Conservation (phyloP, 768 basidiomycete species). For the Suillus sp. region DNA sequence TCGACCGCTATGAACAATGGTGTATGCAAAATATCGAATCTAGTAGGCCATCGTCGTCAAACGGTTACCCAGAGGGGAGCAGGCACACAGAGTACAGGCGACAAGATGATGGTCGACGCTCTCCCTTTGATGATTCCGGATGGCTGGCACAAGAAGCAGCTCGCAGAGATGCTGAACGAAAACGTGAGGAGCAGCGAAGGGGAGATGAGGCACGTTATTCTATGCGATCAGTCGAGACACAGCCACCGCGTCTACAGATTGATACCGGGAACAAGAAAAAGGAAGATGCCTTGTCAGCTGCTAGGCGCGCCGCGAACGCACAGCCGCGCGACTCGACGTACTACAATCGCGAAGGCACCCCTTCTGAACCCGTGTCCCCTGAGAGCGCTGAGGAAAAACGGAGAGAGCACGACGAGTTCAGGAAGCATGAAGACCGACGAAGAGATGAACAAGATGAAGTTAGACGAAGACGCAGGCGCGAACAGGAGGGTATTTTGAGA, state of each 20-base stretch:
- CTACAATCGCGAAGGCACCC: conserved; percentile 20
- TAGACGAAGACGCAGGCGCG: conserved; percentile 46
- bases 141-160: conserved; percentile 34
- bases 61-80: conserved; percentile 17
- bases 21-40: conserved; percentile 42
- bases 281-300: conserved; percentile 31
- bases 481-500: conserved; percentile 57
- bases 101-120: conserved; percentile 23
- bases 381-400: conserved; percentile 29
- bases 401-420: conserved; percentile 33
- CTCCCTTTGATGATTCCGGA: conserved; percentile 35
- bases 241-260: conserved; percentile 28
- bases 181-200: conserved; percentile 39
- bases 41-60: conserved; percentile 19
- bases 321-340: conserved; percentile 27
- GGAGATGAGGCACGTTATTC: conserved; percentile 40
- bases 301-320: conserved; percentile 27
- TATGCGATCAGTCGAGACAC: conserved; percentile 15
- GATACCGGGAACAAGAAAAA: conserved; percentile 34
- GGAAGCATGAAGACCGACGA: conserved; percentile 47
- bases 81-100: conserved; percentile 27
- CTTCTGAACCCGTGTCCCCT: conserved; percentile 31
- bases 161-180: conserved; percentile 33
- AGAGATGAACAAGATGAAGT: conserved; percentile 50
- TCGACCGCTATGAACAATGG: conserved; percentile 69